A percentile compares a stretch with the other conserved stretches of the same genome.
Conservation (phyloP, 2,329 filamentous ascomycete genomes). For the Venturia aucupariae region DNA sequence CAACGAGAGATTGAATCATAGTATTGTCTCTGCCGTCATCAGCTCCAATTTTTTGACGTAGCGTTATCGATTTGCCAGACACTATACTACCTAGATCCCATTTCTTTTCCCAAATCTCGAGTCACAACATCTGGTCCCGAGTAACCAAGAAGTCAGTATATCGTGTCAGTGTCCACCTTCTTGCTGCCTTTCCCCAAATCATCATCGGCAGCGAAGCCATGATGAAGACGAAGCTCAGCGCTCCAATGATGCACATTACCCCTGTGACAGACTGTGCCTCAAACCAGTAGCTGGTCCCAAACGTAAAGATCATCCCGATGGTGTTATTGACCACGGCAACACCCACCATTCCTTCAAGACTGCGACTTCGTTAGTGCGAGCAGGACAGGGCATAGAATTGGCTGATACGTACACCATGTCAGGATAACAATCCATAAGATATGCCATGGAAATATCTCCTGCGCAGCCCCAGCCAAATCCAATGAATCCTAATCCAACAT, state of each 20-base stretch:
- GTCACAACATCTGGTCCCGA: conserved; percentile 1
- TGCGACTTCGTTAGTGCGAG: neutral
- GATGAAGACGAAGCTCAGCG: conserved; percentile 7
- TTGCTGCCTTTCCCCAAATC: conserved; percentile 1
- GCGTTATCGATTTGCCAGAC: neutral
- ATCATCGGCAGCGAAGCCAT: conserved; percentile 10
- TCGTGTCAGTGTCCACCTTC: neutral
- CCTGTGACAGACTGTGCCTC: conserved; percentile 7
- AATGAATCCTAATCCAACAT: conserved; percentile 48
- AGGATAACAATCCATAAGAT: conserved; percentile 12
- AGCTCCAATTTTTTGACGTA: neutral
- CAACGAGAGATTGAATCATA: neutral
- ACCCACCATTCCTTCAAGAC: conserved; percentile 7
- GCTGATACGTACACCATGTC: conserved; percentile 7
- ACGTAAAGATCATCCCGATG: conserved; percentile 9
- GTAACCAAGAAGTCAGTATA: conserved; percentile 3
- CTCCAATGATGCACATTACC: conserved; percentile 7
- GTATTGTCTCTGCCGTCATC: neutral
- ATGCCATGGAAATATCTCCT: conserved; percentile 36
- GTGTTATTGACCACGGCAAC: conserved; percentile 9
- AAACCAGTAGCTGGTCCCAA: conserved; percentile 6
- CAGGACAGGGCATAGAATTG: neutral
- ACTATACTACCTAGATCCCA: neutral
- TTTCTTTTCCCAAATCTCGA: neutral
- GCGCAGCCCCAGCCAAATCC: conserved; percentile 52